Base-by-base conservation (phyloP, 257 asterid species). In the Asclepias syriaca region DNA sequence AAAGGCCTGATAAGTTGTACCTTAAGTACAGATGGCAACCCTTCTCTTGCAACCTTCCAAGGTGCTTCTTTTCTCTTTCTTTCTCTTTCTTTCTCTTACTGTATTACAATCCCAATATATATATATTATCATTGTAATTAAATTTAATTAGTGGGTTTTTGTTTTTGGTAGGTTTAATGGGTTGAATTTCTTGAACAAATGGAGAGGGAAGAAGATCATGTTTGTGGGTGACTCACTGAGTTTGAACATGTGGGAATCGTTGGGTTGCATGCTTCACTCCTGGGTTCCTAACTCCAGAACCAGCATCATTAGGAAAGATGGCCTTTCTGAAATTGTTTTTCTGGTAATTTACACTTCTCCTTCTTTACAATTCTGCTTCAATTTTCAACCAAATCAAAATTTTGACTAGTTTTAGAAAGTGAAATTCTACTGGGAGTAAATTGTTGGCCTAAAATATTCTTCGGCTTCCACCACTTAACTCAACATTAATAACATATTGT, bases 181-280 rank as follows among this genome's bases (percentile, higher is more conserved):
- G 78, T 7, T 77, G 87, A 29, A 16, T 64, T 89, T 94, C 81
- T 79, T 94, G 95, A 90, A 87, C 86, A 91, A 80, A 77, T 84
- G 77, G 74, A 89, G 93, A 80, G 98, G 99, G 63, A 94, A 90
- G 88, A 89, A 87, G 82, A 87, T 94, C 34, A 91, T 94, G 97
- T 94, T 91, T 59, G 99, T 94, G 50, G 99, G 99, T 1, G 99
- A 94, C 77, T 94, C 99, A 74, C 77, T 94, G 88, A 91, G 99
- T 86, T 77, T 84, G 79, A 94, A 94, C 86, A 91, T 91, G 89
- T 94, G 99, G 99, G 88, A 91, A 48, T 94, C 99, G 13, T 74
- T 94, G 83, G 87, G 95, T 81, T 94, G 99, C 84, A 82, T 92
- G 96, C 83, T 94, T 70, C 98, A 91, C 53, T 84, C 99, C 19